phyloP scores from a whole-genome alignment of 148 eudicot genomes.

The Diospyros lotus region DNA sequence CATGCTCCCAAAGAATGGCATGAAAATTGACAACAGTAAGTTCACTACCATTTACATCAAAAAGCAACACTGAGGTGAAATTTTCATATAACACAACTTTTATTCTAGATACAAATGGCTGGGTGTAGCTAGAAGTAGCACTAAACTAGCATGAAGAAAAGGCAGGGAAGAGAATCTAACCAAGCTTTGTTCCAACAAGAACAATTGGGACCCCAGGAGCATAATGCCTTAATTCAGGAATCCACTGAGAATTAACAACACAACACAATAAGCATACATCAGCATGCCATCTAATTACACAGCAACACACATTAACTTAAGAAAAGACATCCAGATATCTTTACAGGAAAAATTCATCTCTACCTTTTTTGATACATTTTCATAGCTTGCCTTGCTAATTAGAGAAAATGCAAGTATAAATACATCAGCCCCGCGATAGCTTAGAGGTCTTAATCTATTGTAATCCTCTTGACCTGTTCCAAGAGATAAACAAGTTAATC shows the following conservation, averaged over 20 bases:
- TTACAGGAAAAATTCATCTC: not conserved
- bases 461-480: constrained; percentile 45
- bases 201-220: constrained; percentile 86
- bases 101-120: not conserved
- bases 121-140: not conserved
- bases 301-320: not conserved
- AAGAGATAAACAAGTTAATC: constrained; percentile 2
- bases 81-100: not conserved
- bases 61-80: not conserved
- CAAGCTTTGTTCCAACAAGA: constrained; percentile 88
- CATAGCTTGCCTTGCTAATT: constrained; percentile 41
- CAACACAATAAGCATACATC: constrained; percentile 6
- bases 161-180: constrained; percentile 29
- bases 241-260: constrained; percentile 21
- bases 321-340: not conserved
- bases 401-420: constrained; percentile 41
- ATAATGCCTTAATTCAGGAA: constrained; percentile 84
- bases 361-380: constrained; percentile 38
- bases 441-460: constrained; percentile 39
- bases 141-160: not conserved
- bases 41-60: not conserved
- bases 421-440: constrained; percentile 40
- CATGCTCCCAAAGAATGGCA: not conserved
- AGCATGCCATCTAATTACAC: not conserved
- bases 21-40: not conserved